A percentile compares a stretch with the other conserved stretches of the same genome.
Evolutionary conservation across 768 basidiomycete genomes (phyloP).

Genomic region (Pleurotus giganteus): DNA sequence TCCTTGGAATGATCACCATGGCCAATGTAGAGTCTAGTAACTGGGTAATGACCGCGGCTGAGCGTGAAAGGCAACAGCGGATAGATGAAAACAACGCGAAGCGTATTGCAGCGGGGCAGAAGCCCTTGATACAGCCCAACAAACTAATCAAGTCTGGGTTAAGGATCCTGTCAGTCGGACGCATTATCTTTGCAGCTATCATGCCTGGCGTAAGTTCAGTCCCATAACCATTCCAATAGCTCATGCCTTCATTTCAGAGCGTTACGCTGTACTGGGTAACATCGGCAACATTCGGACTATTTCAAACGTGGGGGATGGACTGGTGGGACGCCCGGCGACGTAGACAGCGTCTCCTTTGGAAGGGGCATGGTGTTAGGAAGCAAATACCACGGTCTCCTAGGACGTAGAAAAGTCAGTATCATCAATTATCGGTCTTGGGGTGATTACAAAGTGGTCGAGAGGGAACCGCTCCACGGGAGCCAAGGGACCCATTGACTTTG

Average conservation of each 20-base stretch:
- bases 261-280: conserved; percentile 76
- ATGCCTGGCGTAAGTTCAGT: conserved; percentile 65
- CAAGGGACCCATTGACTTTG: conserved; percentile 55
- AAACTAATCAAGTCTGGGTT: conserved; percentile 53
- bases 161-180: conserved; percentile 55
- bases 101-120: conserved; percentile 40
- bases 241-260: conserved; percentile 38
- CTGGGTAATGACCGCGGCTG: conserved; percentile 66
- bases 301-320: conserved; percentile 75
- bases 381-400: neutral
- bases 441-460: conserved; percentile 80
- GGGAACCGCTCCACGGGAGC: conserved; percentile 50
- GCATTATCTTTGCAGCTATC: conserved; percentile 66
- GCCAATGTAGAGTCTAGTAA: conserved; percentile 77
- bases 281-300: conserved; percentile 69
- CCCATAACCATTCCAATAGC: conserved; percentile 10
- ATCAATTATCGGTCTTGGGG: conserved; percentile 25
- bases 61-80: conserved; percentile 46
- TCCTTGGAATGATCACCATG: conserved; percentile 70
- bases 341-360: conserved; percentile 14
- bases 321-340: conserved; percentile 52
- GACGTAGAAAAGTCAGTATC: neutral
- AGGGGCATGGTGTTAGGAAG: neutral
- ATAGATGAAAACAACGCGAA: conserved; percentile 48
- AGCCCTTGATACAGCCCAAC: conserved; percentile 39